Evolutionary conservation across 1,139 yeast species (phyloP), one percentile per base, ranked within the genome.

Genomic region (Debaryomyces coudertii): DNA sequence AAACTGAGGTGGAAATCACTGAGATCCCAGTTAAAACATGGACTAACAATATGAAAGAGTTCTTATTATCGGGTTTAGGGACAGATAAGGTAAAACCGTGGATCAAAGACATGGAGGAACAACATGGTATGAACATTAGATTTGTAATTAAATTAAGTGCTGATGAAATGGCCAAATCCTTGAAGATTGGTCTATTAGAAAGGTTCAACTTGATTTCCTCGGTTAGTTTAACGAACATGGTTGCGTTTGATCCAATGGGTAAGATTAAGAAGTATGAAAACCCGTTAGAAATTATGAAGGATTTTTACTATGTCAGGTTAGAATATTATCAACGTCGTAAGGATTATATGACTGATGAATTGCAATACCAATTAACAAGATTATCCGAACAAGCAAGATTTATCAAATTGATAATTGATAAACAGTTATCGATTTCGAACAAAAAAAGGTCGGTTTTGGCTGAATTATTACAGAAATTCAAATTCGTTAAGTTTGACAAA

Each of bases 91-190:
- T 68, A 2, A 77, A 79, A 43, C 81, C 95, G 3, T 93, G 97
- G 96, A 90, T 93, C 49, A 92, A 90, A 55, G 98, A 93, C 68
- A 82, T 92, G 83, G 92, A 87, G 56, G 99, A 93, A 62, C 96
- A 93, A 61, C 98, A 93, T 64, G 88, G 90, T 6, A 76, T 84
- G 47, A 87, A 85, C 35, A 83, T 93, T 52, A 82, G 84, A 54
- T 95, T 95, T 61, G 81, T 89, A 27, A 80, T 95, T 28, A 89
- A 83, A 38, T 69, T 95, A 52, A 70, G 83, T 15, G 79, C 77
- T 43, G 93, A 84, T 44, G 97, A 93, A 61, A 92, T 95, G 98
- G 78, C 73, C 30, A 88, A 88, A 56, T 79, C 96, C 0, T 72
- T 79, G 50, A 73, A 75, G 44, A 79, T 85, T 24, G 99, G 99